phyloP scores from a whole-genome alignment of 2,329 filamentous ascomycete genomes.

The Ascochyta clinopodiicola region DNA sequence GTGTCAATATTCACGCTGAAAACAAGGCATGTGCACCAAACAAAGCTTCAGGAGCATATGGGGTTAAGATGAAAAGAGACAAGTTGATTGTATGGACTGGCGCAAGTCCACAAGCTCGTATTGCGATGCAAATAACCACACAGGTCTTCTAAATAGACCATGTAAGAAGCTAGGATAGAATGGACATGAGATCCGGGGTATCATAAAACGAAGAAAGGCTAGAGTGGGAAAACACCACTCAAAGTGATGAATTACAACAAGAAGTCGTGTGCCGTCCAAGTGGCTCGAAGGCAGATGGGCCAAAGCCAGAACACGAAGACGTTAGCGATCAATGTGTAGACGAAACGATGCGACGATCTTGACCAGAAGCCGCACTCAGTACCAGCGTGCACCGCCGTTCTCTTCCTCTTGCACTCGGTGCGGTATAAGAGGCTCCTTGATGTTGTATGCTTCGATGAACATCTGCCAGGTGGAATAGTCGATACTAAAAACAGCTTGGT shows the following conservation, averaged over 20 bases:
- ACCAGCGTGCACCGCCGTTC: conserved; percentile 18
- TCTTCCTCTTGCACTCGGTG: conserved; percentile 62
- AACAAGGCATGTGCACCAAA: no score
- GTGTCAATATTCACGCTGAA: no score
- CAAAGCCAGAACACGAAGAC: background rate
- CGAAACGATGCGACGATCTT: background rate
- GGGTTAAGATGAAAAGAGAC: no score
- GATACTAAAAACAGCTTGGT: conserved; percentile 87
- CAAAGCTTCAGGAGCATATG: no score
- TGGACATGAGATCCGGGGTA: conserved; percentile 12
- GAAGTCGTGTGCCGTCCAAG: background rate
- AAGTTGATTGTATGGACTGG: no score
- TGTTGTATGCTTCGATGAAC: conserved; percentile 76
- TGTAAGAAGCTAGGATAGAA: background rate
- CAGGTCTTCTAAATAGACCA: background rate
- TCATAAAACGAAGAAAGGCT: conserved; percentile 1
- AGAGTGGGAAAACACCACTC: background rate
- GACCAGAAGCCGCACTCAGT: background rate
- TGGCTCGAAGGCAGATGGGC: background rate
- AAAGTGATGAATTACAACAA: conserved; percentile 3
- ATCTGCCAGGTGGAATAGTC: conserved; percentile 85
- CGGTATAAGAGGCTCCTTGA: conserved; percentile 82
- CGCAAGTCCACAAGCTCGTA: background rate
- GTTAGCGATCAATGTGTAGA: background rate
- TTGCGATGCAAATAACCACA: background rate